Conservation (phyloP, 1,139 yeast species). For the Saccharomyces hybrid region DNA sequence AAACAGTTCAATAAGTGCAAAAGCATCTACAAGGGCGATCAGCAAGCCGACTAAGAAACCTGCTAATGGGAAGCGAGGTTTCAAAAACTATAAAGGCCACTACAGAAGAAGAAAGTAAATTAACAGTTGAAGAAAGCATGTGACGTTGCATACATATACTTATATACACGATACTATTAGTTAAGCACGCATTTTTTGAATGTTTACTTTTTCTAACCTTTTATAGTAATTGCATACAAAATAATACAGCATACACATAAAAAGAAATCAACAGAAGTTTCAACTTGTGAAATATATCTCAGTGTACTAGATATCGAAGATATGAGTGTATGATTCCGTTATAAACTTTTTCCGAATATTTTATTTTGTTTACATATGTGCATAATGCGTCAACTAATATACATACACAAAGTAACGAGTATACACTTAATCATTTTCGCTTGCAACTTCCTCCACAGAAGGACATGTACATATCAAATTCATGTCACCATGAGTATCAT, state of each 20-base stretch:
- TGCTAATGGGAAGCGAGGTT: constrained; percentile 5
- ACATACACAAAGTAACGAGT: background rate
- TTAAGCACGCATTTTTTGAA: background rate
- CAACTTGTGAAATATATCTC: background rate
- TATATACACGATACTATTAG: background rate
- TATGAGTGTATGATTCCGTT: no score
- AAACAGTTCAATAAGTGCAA: background rate
- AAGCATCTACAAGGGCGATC: constrained; percentile 1
- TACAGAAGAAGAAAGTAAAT: constrained; percentile 3
- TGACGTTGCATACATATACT: background rate
- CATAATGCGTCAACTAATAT: background rate
- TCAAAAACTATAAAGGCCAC: constrained; percentile 7
- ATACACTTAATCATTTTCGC: background rate
- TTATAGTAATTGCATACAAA: background rate
- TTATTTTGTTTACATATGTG: background rate
- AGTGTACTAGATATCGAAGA: background rate
- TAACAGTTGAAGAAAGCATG: background rate
- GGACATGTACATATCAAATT: constrained; percentile 92
- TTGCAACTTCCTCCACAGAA: constrained; percentile 49
- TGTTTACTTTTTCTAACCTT: background rate
- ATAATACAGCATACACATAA: background rate
- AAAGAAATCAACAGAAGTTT: background rate
- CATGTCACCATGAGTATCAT: constrained; percentile 91
- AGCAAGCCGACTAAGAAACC: constrained; percentile 3
- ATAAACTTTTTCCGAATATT: background rate